phyloP scores from a whole-genome alignment of 768 basidiomycete genomes.

The Suillus discolor region DNA sequence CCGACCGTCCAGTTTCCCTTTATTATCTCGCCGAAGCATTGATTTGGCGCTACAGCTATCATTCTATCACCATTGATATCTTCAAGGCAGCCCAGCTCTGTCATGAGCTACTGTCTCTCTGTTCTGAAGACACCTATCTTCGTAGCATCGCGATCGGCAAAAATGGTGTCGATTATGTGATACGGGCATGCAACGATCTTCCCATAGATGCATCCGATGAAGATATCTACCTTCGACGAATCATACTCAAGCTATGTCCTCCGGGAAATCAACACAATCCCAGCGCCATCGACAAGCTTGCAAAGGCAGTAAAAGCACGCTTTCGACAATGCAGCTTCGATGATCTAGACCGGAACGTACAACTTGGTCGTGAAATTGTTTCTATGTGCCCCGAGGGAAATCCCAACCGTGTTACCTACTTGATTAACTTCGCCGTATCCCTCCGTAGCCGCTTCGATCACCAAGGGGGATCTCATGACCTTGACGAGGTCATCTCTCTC shows the following conservation, averaged over 20 bases:
- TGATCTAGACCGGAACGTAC: conserved; percentile 23
- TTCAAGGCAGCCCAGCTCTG: not conserved
- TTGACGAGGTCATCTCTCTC: conserved; percentile 20
- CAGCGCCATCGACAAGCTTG: conserved; percentile 24
- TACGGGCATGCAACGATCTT: conserved; percentile 19
- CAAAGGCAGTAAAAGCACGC: conserved; percentile 20
- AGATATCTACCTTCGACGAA: conserved; percentile 16
- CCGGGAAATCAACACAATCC: conserved; percentile 14
- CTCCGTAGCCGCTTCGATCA: conserved; percentile 14
- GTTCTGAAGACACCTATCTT: conserved; percentile 18
- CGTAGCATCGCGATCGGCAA: not conserved
- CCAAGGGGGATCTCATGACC: conserved; percentile 16
- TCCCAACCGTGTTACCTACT: conserved; percentile 10
- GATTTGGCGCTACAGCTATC: conserved; percentile 23
- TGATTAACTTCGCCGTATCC: conserved; percentile 22
- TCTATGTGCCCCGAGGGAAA: conserved; percentile 23
- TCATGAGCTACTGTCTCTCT: conserved; percentile 10
- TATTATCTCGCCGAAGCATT: conserved; percentile 23
- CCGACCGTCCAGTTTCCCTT: conserved; percentile 16
- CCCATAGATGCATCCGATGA: conserved; percentile 20
- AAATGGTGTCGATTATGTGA: conserved; percentile 16
- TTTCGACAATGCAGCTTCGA: conserved; percentile 15
- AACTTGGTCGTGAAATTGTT: conserved; percentile 17
- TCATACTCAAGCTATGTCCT: conserved; percentile 12
- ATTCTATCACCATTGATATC: conserved; percentile 9